Conservation (phyloP, 2,329 filamentous ascomycete genomes). For the Hypoxylon sp. region DNA sequence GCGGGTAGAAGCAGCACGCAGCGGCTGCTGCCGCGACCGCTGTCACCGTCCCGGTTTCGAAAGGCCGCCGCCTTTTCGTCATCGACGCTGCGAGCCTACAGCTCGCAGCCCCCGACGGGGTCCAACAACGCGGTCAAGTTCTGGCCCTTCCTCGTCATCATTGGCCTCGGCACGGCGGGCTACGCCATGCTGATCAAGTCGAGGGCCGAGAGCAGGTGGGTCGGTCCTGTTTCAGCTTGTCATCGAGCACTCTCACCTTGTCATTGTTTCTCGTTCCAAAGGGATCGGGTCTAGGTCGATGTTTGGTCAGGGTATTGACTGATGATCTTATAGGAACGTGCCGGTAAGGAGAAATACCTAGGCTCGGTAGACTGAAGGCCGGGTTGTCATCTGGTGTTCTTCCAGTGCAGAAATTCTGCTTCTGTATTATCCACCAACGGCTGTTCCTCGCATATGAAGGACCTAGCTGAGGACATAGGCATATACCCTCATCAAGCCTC, state of each 20-base stretch:
- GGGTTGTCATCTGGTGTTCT: not conserved
- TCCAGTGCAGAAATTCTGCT: not conserved
- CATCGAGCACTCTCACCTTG: not conserved
- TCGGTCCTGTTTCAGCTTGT: constrained; percentile 3
- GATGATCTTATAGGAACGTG: constrained; percentile 13
- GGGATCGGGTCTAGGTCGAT: not conserved
- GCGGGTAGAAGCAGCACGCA: constrained; percentile 25
- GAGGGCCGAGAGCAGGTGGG: constrained; percentile 59
- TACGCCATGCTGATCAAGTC: constrained; percentile 60
- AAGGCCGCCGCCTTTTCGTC: not conserved
- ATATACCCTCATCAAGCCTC: not conserved
- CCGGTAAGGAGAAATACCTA: constrained; percentile 10
- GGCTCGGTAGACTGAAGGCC: constrained; percentile 5
- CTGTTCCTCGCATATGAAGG: not conserved
- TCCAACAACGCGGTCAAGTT: constrained; percentile 58
- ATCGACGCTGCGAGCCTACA: constrained; percentile 49
- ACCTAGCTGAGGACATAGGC: not conserved
- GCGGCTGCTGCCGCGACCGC: constrained; percentile 38
- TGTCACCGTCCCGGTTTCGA: constrained; percentile 28
- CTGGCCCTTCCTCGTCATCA: constrained; percentile 63
- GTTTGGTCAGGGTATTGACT: constrained; percentile 11
- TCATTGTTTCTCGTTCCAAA: not conserved
- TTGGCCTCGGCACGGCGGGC: constrained; percentile 56
- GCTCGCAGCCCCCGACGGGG: constrained; percentile 50
- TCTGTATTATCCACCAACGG: constrained; percentile 8